phyloP scores from a whole-genome alignment of 306 rosid genomes.

The Myrica gale region DNA sequence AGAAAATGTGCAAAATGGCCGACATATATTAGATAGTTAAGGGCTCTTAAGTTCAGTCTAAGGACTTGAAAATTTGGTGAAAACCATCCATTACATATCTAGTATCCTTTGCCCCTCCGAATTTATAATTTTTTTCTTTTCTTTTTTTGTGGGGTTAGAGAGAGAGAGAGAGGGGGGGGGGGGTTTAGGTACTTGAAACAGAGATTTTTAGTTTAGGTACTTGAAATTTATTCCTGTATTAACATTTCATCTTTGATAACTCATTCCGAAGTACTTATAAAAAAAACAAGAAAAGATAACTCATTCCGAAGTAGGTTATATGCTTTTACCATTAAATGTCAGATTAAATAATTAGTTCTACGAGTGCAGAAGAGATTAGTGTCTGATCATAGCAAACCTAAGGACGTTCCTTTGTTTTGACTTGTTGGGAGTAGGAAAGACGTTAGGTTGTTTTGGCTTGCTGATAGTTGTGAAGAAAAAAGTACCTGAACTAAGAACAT shows the following conservation, averaged over 20 bases:
- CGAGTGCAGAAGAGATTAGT: not conserved
- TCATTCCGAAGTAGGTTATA: too few relatives aligned
- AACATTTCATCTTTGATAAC: too few relatives aligned
- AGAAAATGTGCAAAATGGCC: not conserved
- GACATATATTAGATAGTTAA: not conserved
- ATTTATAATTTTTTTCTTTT: not conserved
- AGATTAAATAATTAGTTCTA: too few relatives aligned
- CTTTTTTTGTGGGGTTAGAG: too few relatives aligned
- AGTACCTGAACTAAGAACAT: slow-evolving; percentile 83
- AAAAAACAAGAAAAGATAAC: too few relatives aligned
- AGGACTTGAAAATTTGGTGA: not conserved
- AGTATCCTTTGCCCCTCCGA: not conserved
- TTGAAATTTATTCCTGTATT: not conserved
- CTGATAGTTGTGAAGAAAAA: not conserved
- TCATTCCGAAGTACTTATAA: too few relatives aligned
- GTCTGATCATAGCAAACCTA: not conserved
- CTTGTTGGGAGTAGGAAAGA: not conserved
- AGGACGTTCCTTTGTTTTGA: not conserved
- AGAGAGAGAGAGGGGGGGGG: too few relatives aligned
- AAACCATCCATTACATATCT: not conserved
- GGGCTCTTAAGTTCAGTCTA: not conserved
- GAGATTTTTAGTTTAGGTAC: not conserved
- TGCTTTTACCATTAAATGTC: too few relatives aligned
- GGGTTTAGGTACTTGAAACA: not conserved
- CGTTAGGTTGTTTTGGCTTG: not conserved